These are phyloP conservation scores for Diaporthe caulivora DNA, from an alignment of 2,329 filamentous ascomycete species.

Conservation along the genomic window DNA sequence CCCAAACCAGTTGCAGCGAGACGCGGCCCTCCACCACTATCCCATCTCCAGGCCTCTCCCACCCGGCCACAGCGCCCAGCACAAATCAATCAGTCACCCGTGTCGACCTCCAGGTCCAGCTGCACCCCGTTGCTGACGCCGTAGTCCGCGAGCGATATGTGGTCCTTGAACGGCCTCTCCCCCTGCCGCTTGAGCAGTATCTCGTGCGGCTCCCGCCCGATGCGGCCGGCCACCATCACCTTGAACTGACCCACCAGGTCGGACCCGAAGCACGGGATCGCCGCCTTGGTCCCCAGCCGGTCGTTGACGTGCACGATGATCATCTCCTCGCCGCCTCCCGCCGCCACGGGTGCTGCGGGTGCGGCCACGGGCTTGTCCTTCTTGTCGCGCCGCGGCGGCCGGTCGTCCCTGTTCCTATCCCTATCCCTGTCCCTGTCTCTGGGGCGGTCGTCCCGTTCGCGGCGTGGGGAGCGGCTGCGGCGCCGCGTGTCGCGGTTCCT, in stretches of 20 bases:
- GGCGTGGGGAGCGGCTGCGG: conserved; percentile 46
- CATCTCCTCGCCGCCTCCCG: conserved; percentile 75
- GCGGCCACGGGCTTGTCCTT: conserved; percentile 49
- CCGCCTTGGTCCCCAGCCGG: conserved; percentile 93
- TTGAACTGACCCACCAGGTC: conserved; percentile 91
- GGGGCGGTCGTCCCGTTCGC: conserved; percentile 42
- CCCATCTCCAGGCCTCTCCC: background rate
- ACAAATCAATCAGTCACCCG: conserved; percentile 63
- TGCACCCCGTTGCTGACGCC: conserved; percentile 92
- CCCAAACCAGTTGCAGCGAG: background rate
- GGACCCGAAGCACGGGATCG: conserved; percentile 87
- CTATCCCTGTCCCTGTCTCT: conserved; percentile 45
- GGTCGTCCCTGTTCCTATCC: conserved; percentile 37
- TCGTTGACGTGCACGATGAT: conserved; percentile 96
- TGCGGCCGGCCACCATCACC: conserved; percentile 88
- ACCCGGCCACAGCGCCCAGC: too few species aligned
- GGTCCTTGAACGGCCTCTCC: conserved; percentile 93
- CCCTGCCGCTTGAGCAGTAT: conserved; percentile 93
- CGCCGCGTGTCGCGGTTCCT: conserved; percentile 42
- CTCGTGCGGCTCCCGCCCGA: conserved; percentile 90
- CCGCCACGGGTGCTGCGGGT: conserved; percentile 40
- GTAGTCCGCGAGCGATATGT: conserved; percentile 89
- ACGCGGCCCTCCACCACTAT: background rate
- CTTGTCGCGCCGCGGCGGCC: conserved; percentile 44
- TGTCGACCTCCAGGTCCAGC: conserved; percentile 72